Percentiles rank a stretch among this genome's conserved stretches.
These are phyloP conservation scores for Sabuloglossum arenarium DNA, from an alignment of 495 filamentous ascomycete genomes.

Conservation along the genomic window DNA sequence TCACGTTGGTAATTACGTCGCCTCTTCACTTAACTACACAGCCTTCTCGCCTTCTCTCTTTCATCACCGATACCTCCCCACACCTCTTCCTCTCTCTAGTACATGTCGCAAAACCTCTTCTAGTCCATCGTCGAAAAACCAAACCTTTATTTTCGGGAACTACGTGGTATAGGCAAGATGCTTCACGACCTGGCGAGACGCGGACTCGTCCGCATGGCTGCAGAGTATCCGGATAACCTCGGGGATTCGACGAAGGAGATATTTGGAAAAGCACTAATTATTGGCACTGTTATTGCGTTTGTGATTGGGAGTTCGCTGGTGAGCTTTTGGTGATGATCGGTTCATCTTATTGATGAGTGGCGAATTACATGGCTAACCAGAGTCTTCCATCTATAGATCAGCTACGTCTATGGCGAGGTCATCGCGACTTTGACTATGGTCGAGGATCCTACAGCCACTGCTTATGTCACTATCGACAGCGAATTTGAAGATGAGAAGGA, in stretches of 20 bases:
- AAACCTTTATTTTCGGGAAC: neutral
- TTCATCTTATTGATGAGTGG: neutral
- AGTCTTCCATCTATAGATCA: conserved; percentile 14
- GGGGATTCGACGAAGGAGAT: neutral
- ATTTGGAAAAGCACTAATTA: neutral
- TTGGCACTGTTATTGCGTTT: neutral
- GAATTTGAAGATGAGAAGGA: conserved; percentile 11
- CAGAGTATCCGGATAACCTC: neutral
- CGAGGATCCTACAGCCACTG: conserved; percentile 37
- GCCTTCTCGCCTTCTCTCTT: too few species aligned
- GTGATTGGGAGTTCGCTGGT: neutral
- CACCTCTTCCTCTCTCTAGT: too few species aligned
- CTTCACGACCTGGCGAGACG: neutral
- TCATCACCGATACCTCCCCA: too few species aligned
- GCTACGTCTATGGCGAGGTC: conserved; percentile 37
- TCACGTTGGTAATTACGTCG: too few species aligned
- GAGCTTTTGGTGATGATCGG: neutral
- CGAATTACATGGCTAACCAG: neutral
- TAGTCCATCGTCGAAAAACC: neutral
- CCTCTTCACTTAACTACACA: too few species aligned
- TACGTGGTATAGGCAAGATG: neutral
- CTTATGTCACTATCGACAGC: conserved; percentile 21
- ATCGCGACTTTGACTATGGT: conserved; percentile 38
- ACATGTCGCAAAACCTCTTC: too few species aligned
- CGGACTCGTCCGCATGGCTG: neutral